These are phyloP conservation scores for Cryomyces minteri DNA, from an alignment of 495 filamentous ascomycete genomes.

Conservation along the genomic window DNA sequence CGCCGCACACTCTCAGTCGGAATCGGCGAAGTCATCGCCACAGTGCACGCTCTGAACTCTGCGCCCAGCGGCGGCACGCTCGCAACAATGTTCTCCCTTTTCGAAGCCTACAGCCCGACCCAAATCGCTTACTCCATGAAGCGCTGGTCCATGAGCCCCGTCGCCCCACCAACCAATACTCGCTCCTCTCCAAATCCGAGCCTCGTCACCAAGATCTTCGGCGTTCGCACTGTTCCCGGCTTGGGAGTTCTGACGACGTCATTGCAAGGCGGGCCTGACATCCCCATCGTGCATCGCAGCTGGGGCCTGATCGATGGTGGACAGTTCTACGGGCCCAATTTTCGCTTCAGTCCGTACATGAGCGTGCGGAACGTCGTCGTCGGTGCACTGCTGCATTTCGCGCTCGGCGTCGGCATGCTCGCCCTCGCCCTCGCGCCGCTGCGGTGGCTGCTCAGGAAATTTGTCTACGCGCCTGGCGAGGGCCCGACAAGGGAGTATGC, in stretches of 20 bases:
- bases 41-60: conserved; percentile 38
- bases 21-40: conserved; percentile 39
- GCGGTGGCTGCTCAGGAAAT: conserved; percentile 31
- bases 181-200: conserved; percentile 5
- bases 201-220: conserved; percentile 20
- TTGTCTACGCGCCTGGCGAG: conserved; percentile 45
- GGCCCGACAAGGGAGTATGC: conserved; percentile 42
- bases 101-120: conserved; percentile 39
- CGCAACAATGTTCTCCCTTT: conserved; percentile 39
- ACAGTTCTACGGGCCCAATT: conserved; percentile 52
- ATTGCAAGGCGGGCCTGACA: conserved; percentile 37
- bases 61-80: conserved; percentile 57
- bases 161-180: conserved; percentile 25
- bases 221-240: conserved; percentile 39
- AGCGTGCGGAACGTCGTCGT: conserved; percentile 37
- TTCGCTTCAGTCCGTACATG: conserved; percentile 52
- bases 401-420: conserved; percentile 29
- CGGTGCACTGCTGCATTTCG: conserved; percentile 38
- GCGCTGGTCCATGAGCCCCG: conserved; percentile 51
- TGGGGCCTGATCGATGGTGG: conserved; percentile 52
- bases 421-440: conserved; percentile 36
- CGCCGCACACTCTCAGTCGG: conserved; percentile 35
- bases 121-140: conserved; percentile 34
- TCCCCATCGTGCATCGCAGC: conserved; percentile 50
- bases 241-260: conserved; percentile 51